A percentile compares a stretch with the other conserved stretches of the same genome.
Evolutionary conservation across 176 grass and related monocot genomes (phyloP).

Genomic region (Carex pumila): DNA sequence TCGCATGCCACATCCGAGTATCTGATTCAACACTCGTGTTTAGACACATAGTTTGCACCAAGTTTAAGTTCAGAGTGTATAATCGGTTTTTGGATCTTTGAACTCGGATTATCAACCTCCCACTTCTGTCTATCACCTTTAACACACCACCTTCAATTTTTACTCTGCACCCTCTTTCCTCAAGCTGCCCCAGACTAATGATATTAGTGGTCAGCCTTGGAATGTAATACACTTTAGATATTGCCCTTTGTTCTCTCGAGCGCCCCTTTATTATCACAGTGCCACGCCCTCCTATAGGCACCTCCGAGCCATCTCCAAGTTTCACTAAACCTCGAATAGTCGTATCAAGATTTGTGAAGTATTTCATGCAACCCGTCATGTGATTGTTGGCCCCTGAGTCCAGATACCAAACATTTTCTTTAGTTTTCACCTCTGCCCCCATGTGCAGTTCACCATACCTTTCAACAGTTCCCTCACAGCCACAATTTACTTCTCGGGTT

Average conservation of each 20-base stretch:
- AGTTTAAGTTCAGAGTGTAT: background rate
- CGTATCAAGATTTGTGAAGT: too few species aligned
- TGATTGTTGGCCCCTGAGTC: too few species aligned
- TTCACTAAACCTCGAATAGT: too few species aligned
- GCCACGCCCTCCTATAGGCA: too few species aligned
- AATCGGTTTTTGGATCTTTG: background rate
- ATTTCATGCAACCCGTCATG: too few species aligned
- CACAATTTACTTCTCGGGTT: background rate
- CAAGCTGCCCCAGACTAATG: background rate
- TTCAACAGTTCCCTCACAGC: background rate
- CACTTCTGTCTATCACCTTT: background rate
- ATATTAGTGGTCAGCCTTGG: background rate
- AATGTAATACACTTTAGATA: too few species aligned
- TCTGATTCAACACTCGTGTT: background rate
- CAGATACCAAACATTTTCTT: background rate
- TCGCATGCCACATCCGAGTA: background rate
- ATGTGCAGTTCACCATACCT: background rate
- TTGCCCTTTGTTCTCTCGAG: too few species aligned
- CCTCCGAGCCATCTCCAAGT: too few species aligned
- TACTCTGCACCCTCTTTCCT: background rate
- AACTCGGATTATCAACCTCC: background rate
- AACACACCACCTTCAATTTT: background rate
- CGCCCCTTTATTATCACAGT: too few species aligned
- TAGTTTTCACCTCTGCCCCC: background rate
- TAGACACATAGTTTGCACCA: background rate